phyloP scores from a whole-genome alignment of 371 early-diverging fungal genomes.

The Mortierella sp. region DNA sequence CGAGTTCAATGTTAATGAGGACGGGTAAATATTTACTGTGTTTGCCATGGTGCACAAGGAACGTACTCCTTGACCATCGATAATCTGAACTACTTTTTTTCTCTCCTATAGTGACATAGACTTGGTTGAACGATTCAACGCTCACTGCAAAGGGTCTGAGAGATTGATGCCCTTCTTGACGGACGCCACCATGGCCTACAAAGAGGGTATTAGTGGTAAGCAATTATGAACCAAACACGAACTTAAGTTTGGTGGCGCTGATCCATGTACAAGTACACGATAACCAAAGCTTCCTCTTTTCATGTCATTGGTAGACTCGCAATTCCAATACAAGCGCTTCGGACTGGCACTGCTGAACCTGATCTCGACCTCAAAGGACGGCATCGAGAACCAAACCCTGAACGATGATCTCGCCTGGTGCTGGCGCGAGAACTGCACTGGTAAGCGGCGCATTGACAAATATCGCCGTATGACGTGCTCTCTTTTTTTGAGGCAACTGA shows the following conservation, averaged over 20 bases:
- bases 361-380: slow-evolving; percentile 55
- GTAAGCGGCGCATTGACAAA: no score
- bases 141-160: slow-evolving; percentile 57
- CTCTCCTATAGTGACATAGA: slow-evolving; percentile 57
- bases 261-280: background rate
- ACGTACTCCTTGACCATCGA: background rate
- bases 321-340: slow-evolving; percentile 52
- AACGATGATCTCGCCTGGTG: slow-evolving; percentile 63
- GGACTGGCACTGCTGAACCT: slow-evolving; percentile 54
- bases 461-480: background rate
- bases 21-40: slow-evolving; percentile 38
- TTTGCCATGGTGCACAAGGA: background rate
- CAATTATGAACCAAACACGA: no score
- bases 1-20: slow-evolving; percentile 64
- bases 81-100: background rate
- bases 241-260: background rate
- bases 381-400: slow-evolving; percentile 45
- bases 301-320: slow-evolving; percentile 31
- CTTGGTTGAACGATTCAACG: slow-evolving; percentile 56
- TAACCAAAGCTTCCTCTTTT: background rate
- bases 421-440: slow-evolving; percentile 60
- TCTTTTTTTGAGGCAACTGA: background rate
- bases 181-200: slow-evolving; percentile 55
- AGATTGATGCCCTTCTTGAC: slow-evolving; percentile 54
- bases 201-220: slow-evolving; percentile 53